These are phyloP conservation scores for Amaranthus cruentus DNA, from an alignment of 148 eudicot species.

Conservation along the genomic window DNA sequence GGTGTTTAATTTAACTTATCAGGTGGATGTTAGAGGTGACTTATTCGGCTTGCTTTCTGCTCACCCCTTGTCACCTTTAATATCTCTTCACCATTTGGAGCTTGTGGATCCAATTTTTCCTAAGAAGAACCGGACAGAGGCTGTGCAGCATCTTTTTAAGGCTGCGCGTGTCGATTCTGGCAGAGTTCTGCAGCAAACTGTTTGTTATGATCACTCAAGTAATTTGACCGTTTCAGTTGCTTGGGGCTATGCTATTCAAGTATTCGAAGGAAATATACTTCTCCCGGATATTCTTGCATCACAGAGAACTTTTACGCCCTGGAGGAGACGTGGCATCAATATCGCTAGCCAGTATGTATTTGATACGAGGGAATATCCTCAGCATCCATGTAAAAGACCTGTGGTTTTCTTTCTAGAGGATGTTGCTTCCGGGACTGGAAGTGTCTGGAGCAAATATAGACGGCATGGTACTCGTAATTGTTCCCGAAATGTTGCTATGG, in stretches of 20 bases:
- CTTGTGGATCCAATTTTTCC: constrained; percentile 51
- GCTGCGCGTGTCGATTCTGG: constrained; percentile 47
- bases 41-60: constrained; percentile 65
- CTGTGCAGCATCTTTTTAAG: constrained; percentile 43
- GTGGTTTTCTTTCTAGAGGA: constrained; percentile 52
- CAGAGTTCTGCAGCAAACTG: constrained; percentile 62
- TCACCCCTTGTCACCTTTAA: constrained; percentile 55
- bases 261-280: constrained; percentile 56
- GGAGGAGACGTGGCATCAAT: constrained; percentile 51
- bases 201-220: constrained; percentile 45
- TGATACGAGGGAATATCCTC: constrained; percentile 47
- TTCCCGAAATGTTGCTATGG: constrained; percentile 22
- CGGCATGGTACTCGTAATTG: constrained; percentile 38
- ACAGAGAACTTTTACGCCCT: constrained; percentile 60
- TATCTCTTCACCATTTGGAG: constrained; percentile 65
- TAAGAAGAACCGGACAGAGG: constrained; percentile 32
- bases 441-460: constrained; percentile 40
- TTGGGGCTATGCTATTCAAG: constrained; percentile 82
- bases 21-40: constrained; percentile 80
- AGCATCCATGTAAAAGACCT: constrained; percentile 59
- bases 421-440: constrained; percentile 33
- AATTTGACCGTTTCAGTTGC: constrained; percentile 52
- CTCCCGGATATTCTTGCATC: constrained; percentile 54
- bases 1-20: constrained; percentile 9
- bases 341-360: constrained; percentile 36